Evolutionary conservation across 129 eudicot genomes (phyloP).

Genomic region (Oenanthe sinensis): DNA sequence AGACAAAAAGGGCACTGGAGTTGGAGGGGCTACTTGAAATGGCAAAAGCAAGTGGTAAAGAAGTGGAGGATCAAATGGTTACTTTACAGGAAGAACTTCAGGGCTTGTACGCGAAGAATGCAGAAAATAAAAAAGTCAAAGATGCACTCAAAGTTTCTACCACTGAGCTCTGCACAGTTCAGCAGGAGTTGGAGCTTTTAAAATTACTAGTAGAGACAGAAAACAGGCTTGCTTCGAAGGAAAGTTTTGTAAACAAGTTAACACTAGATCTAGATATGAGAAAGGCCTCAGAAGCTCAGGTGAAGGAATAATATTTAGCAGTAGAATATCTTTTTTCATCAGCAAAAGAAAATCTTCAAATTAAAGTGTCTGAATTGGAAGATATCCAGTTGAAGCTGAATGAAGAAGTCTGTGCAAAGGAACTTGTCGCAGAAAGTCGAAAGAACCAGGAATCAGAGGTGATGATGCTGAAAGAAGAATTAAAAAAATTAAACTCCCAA

Average conservation of each 20-base stretch:
- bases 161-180: constrained; percentile 38
- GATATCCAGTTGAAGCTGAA: constrained; percentile 45
- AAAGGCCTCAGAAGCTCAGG: too few species aligned
- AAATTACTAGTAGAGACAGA: too few species aligned
- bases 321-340: too few species aligned
- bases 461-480: constrained; percentile 35
- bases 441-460: constrained; percentile 27
- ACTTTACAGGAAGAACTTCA: constrained; percentile 54
- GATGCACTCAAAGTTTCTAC: constrained; percentile 50
- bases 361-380: constrained; percentile 22
- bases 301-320: too few species aligned
- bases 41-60: constrained; percentile 61
- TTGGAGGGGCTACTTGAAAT: constrained; percentile 57
- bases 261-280: too few species aligned
- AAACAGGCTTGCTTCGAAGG: too few species aligned
- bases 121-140: constrained; percentile 57
- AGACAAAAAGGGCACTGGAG: constrained; percentile 63
- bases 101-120: constrained; percentile 43
- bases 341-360: too few species aligned
- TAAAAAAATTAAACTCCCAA: constrained; percentile 27
- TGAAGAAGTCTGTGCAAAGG: constrained; percentile 34
- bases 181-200: constrained; percentile 21
- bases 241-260: too few species aligned
- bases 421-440: constrained; percentile 16
- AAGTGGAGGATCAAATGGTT: constrained; percentile 60